Conservation (phyloP, 208 protist species). For the Leishmania amazonensis region DNA sequence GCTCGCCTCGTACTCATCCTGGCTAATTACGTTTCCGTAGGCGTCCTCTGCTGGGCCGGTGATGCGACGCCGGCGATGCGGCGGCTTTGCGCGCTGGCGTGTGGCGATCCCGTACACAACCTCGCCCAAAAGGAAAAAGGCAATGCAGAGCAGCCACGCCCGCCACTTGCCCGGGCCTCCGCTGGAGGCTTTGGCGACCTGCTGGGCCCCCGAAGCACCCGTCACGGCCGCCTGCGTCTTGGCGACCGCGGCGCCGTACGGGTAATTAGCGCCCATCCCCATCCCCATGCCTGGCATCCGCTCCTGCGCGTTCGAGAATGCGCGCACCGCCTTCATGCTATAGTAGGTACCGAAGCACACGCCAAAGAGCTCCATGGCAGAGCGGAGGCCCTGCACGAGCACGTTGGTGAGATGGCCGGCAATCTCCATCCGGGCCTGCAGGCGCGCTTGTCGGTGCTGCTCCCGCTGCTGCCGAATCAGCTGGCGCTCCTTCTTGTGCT, state of each 20-base stretch:
- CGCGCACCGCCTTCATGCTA: slow-evolving; percentile 80
- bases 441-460: slow-evolving; percentile 65
- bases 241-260: background rate
- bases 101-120: slow-evolving; percentile 49
- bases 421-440: slow-evolving; percentile 80
- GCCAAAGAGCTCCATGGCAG: slow-evolving; percentile 75
- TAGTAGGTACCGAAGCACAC: slow-evolving; percentile 90
- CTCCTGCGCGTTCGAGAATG: slow-evolving; percentile 56
- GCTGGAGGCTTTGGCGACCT: slow-evolving; percentile 11
- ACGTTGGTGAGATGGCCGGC: slow-evolving; percentile 76
- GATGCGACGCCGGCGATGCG: slow-evolving; percentile 22
- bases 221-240: slow-evolving; percentile 12
- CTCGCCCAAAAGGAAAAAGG: slow-evolving; percentile 66
- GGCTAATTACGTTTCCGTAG: slow-evolving; percentile 49
- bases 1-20: slow-evolving; percentile 43
- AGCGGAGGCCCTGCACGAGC: slow-evolving; percentile 78
- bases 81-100: slow-evolving; percentile 24
- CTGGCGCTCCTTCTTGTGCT: slow-evolving; percentile 67
- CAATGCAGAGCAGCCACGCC: slow-evolving; percentile 53
- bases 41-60: slow-evolving; percentile 24
- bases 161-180: slow-evolving; percentile 41
- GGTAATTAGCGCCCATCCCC: background rate
- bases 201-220: slow-evolving; percentile 5
- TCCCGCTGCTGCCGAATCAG: slow-evolving; percentile 66
- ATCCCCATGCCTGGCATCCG: slow-evolving; percentile 31